Evolutionary conservation across 345 rosid genomes (phyloP), one percentile per base, ranked within the genome.

Genomic region (Ceriops zippeliana): DNA sequence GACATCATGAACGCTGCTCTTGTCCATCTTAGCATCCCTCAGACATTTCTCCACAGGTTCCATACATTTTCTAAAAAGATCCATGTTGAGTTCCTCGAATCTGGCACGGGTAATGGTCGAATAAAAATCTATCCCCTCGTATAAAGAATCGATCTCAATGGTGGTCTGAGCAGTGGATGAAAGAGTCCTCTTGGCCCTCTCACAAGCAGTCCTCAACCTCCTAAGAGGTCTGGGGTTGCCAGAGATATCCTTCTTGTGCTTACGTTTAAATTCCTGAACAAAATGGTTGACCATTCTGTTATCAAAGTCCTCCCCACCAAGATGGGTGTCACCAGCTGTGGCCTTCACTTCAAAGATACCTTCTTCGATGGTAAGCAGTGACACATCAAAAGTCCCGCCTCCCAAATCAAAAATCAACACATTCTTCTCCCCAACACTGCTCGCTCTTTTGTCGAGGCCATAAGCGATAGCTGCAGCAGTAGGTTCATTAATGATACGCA

Each of bases 141-240:
- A 79, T 52, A 83, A 26, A 26, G 81, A 83, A 74, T 83, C 89
- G 0, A 85, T 81, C 58, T 83, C 85, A 0, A 85, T 79, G 7
- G 86, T 85, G 0, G 89, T 79, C 66, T 81, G 86, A 15, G 85
- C 83, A 22, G 85, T 79, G 9, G 85, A 85, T 9, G 89, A 83
- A 31, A 85, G 77, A 17, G 78, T 81, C 74, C 86, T 83, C 73
- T 83, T 85, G 0, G 86, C 86, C 66, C 82, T 81, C 62, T 85
- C 86, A 38, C 86, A 83, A 30, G 86, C 63, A 5, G 80, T 81
- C 68, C 85, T 83, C 71, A 85, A 38, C 62, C 84, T 72, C 69
- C 84, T 76, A 20, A 85, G 80, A 63, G 88, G 78, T 70, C 84
- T 78, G 0, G 81, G 81, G 46, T 69, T 75, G 20, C 80, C 82